Percentiles rank a stretch among this genome's conserved stretches.
Evolutionary conservation across 1,139 yeast species (phyloP).

Genomic region (Williopsis jadinii): DNA sequence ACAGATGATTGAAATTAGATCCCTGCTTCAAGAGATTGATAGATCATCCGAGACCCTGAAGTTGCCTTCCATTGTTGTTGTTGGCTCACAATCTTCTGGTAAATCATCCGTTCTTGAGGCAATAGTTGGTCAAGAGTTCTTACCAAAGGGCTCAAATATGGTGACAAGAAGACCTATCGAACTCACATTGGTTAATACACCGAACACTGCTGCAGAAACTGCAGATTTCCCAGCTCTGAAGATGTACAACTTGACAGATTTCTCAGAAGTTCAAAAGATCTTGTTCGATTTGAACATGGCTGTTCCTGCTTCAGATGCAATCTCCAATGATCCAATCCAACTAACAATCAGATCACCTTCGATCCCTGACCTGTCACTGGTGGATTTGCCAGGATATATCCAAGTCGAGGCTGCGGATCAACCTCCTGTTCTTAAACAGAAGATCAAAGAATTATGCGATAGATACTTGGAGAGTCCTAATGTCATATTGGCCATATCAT

Average conservation of each 20-base stretch:
- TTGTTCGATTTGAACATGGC: constrained; percentile 86
- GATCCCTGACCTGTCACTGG: constrained; percentile 90
- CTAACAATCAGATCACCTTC: constrained; percentile 84
- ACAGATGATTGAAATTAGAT: constrained; percentile 94
- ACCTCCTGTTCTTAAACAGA: constrained; percentile 73
- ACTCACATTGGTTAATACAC: constrained; percentile 82
- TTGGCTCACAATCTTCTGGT: constrained; percentile 97
- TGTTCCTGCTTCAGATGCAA: constrained; percentile 78
- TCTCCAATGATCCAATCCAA: constrained; percentile 88
- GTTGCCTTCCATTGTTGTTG: constrained; percentile 90
- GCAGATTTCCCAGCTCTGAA: constrained; percentile 94
- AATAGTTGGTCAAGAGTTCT: constrained; percentile 88
- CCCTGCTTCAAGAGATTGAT: constrained; percentile 69
- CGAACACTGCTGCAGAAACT: constrained; percentile 71
- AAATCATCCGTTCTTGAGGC: constrained; percentile 91
- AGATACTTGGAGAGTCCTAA: constrained; percentile 87
- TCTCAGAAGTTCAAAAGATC: constrained; percentile 78
- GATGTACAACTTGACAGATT: constrained; percentile 76
- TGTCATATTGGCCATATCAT: constrained; percentile 89
- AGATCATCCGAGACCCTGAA: constrained; percentile 66
- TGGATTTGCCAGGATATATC: constrained; percentile 95
- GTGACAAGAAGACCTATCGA: constrained; percentile 95
- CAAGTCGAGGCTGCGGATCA: constrained; percentile 97
- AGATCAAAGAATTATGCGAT: constrained; percentile 74
- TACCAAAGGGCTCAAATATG: constrained; percentile 94